A percentile compares a stretch with the other conserved stretches of the same genome.
phyloP scores from a whole-genome alignment of 2,329 filamentous ascomycete species.

The Byssoonygena ceratinophila region DNA sequence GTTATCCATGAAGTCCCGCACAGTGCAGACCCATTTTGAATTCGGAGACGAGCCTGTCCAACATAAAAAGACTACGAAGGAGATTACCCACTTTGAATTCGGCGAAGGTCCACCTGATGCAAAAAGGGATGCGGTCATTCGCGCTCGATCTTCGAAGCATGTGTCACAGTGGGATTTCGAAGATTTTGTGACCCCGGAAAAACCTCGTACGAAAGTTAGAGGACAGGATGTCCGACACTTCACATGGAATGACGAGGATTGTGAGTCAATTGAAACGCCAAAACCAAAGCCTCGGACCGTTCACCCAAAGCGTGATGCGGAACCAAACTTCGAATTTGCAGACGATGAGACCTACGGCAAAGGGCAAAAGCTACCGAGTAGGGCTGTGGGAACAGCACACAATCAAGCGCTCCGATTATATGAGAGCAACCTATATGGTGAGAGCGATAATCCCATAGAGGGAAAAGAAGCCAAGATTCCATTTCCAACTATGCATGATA shows the following conservation, averaged over 20 bases:
- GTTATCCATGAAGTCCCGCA: not conserved
- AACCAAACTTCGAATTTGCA: slow-evolving; percentile 71
- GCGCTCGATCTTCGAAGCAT: slow-evolving; percentile 33
- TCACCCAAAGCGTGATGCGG: slow-evolving; percentile 66
- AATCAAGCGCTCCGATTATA: slow-evolving; percentile 65
- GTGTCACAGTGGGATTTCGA: slow-evolving; percentile 75
- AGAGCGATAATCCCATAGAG: slow-evolving; percentile 42
- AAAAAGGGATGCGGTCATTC: slow-evolving; percentile 4
- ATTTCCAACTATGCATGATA: slow-evolving; percentile 60
- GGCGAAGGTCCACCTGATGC: slow-evolving; percentile 5
- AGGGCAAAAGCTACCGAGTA: slow-evolving; percentile 31
- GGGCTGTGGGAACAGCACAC: slow-evolving; percentile 41
- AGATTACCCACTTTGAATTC: slow-evolving; percentile 46
- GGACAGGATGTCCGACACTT: slow-evolving; percentile 64
- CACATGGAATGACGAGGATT: slow-evolving; percentile 62
- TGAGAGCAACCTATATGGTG: slow-evolving; percentile 61
- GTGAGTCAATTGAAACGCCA: slow-evolving; percentile 25
- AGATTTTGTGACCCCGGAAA: slow-evolving; percentile 75
- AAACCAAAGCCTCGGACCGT: slow-evolving; percentile 46
- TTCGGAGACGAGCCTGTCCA: slow-evolving; percentile 11
- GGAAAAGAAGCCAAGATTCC: slow-evolving; percentile 31
- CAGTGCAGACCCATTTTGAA: slow-evolving; percentile 12
- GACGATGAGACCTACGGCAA: slow-evolving; percentile 58
- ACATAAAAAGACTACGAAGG: slow-evolving; percentile 38
- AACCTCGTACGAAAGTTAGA: slow-evolving; percentile 54